These are phyloP conservation scores for Hortiboletus campestris DNA, from an alignment of 768 basidiomycete genomes.

Conservation along the genomic window DNA sequence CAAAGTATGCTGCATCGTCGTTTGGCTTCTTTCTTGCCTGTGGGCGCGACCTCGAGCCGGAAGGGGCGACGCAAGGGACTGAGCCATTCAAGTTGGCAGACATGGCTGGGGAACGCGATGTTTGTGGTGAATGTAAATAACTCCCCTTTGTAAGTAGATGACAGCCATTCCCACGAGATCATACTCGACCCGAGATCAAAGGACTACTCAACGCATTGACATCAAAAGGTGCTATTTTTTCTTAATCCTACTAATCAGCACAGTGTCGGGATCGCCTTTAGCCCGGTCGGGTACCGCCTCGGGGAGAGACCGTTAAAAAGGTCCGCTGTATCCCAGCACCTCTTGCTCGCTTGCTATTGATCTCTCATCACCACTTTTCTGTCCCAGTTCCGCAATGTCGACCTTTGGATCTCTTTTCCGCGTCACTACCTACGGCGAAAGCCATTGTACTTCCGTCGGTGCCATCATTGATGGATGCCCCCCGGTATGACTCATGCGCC, in stretches of 20 bases:
- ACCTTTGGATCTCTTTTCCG: conserved; percentile 90
- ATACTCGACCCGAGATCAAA: background rate
- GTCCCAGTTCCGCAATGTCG: conserved; percentile 59
- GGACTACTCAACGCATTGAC: too few species aligned
- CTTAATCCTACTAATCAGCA: background rate
- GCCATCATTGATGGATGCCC: conserved; percentile 98
- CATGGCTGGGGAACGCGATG: conserved; percentile 14
- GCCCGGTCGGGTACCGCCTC: conserved; percentile 26
- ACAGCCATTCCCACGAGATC: conserved; percentile 22
- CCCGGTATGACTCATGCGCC: conserved; percentile 56
- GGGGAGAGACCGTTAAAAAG: conserved; percentile 21
- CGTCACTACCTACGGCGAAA: conserved; percentile 97
- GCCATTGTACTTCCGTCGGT: conserved; percentile 94
- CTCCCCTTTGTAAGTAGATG: background rate
- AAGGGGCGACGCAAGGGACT: conserved; percentile 25
- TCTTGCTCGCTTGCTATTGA: background rate
- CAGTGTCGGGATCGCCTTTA: conserved; percentile 10
- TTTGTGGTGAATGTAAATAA: conserved; percentile 3
- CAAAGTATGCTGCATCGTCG: conserved; percentile 71
- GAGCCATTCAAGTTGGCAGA: conserved; percentile 27
- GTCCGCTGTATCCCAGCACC: conserved; percentile 5
- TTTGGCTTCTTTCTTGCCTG: conserved; percentile 61
- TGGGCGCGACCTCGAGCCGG: conserved; percentile 59
- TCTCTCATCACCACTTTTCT: conserved; percentile 13
- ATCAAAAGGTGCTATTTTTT: background rate